Percentiles rank a stretch among this genome's conserved stretches.
Evolutionary conservation across 2,329 filamentous ascomycete genomes (phyloP).

Genomic region (Alternaria metachromatica): DNA sequence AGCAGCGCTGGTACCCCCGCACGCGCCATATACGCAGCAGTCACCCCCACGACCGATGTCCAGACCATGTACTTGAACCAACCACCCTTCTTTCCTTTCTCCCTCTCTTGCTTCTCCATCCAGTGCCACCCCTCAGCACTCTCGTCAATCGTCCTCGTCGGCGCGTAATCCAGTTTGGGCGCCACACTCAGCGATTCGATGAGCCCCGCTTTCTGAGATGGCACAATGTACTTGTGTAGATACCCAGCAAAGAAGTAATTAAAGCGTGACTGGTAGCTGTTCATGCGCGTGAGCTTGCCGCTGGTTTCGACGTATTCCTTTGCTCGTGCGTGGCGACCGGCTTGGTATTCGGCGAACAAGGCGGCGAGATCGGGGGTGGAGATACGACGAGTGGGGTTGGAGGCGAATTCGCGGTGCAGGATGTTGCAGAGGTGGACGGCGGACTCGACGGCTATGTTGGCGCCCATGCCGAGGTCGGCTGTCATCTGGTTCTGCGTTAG

Average conservation of each 20-base stretch:
- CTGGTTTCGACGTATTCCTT: slow-evolving; percentile 14
- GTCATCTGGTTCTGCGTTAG: slow-evolving; percentile 20
- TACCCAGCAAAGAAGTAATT: slow-evolving; percentile 9
- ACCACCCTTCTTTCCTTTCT: neutral
- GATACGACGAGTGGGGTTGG: slow-evolving; percentile 10
- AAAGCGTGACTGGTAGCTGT: slow-evolving; percentile 16
- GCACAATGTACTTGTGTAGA: neutral
- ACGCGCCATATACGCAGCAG: neutral
- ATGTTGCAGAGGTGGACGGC: slow-evolving; percentile 26
- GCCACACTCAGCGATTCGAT: slow-evolving; percentile 5
- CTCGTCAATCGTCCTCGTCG: slow-evolving; percentile 21
- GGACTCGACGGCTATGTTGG: slow-evolving; percentile 29
- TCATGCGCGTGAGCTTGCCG: slow-evolving; percentile 15
- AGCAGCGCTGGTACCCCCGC: neutral
- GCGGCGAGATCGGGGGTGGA: slow-evolving; percentile 6
- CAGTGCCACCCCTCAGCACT: slow-evolving; percentile 14
- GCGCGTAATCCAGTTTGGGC: slow-evolving; percentile 22
- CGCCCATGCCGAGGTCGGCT: slow-evolving; percentile 25
- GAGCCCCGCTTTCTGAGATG: neutral
- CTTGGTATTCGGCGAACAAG: slow-evolving; percentile 21
- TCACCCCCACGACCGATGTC: neutral
- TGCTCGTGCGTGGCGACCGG: slow-evolving; percentile 12
- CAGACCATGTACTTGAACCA: neutral
- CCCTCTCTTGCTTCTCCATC: neutral
- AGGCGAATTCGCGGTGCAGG: slow-evolving; percentile 16